Evolutionary conservation across 179 eudicot genomes (phyloP).

Genomic region (Spinacia oleracea): DNA sequence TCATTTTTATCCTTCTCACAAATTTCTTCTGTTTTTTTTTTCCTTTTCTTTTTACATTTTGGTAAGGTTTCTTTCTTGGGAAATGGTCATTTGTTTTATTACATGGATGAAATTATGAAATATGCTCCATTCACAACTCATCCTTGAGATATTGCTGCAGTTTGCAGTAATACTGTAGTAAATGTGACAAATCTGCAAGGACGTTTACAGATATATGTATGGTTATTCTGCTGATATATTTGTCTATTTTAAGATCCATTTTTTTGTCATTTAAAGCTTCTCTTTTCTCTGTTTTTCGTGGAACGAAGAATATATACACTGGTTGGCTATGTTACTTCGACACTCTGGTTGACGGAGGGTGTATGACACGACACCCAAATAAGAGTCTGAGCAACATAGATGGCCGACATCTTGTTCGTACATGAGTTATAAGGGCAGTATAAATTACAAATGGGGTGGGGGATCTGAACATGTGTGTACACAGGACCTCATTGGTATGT

Average conservation of each 20-base stretch:
- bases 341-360: too few species aligned
- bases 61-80: not conserved
- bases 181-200: not conserved
- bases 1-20: not conserved
- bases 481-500: too few species aligned
- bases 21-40: not conserved
- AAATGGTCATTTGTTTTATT: not conserved
- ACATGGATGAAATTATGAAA: not conserved
- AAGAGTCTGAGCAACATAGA: too few species aligned
- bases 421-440: too few species aligned
- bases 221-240: not conserved
- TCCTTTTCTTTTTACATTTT: not conserved
- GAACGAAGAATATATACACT: not conserved
- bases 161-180: not conserved
- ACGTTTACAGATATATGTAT: not conserved
- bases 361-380: too few species aligned
- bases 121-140: not conserved
- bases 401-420: too few species aligned
- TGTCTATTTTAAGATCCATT: not conserved
- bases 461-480: too few species aligned
- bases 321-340: too few species aligned
- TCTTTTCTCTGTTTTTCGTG: not conserved
- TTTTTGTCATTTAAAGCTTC: slow-evolving; percentile 1
- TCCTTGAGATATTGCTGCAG: not conserved
- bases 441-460: too few species aligned